Evolutionary conservation across 2,329 filamentous ascomycete genomes (phyloP).

Genomic region (Zopfia rhizophila): DNA sequence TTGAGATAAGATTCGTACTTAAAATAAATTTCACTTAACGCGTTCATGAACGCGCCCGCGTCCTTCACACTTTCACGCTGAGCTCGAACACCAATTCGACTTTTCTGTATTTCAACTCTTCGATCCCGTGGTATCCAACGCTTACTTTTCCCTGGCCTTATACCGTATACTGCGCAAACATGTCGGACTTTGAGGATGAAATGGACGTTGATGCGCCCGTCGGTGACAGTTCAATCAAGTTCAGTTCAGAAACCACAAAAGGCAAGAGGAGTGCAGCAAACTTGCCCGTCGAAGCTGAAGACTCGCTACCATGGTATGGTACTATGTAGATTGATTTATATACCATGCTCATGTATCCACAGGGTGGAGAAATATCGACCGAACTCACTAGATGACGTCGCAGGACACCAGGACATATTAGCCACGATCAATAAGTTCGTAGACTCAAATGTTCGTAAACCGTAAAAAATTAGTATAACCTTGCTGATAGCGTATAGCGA

Average conservation of each 20-base stretch:
- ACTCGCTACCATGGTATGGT: conserved; percentile 87
- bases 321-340: background rate
- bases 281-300: conserved; percentile 90
- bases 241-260: conserved; percentile 82
- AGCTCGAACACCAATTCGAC: conserved; percentile 12
- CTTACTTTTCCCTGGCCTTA: background rate
- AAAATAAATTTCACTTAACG: conserved; percentile 44
- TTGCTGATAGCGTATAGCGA: conserved; percentile 59
- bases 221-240: conserved; percentile 66
- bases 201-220: conserved; percentile 74
- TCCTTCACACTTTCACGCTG: conserved; percentile 7
- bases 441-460: conserved; percentile 75
- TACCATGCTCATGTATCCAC: conserved; percentile 12
- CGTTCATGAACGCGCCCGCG: conserved; percentile 39
- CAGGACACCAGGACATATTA: conserved; percentile 96
- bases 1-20: conserved; percentile 24
- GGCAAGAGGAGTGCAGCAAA: conserved; percentile 94
- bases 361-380: conserved; percentile 99
- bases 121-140: background rate
- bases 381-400: conserved; percentile 87
- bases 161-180: conserved; percentile 37
- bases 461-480: background rate
- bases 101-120: conserved; percentile 3
- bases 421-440: conserved; percentile 98
- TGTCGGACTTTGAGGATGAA: conserved; percentile 69